Percentiles rank a stretch among this genome's conserved stretches.
Evolutionary conservation across 495 filamentous ascomycete species (phyloP).

Genomic region (Penicillium maclennaniae): DNA sequence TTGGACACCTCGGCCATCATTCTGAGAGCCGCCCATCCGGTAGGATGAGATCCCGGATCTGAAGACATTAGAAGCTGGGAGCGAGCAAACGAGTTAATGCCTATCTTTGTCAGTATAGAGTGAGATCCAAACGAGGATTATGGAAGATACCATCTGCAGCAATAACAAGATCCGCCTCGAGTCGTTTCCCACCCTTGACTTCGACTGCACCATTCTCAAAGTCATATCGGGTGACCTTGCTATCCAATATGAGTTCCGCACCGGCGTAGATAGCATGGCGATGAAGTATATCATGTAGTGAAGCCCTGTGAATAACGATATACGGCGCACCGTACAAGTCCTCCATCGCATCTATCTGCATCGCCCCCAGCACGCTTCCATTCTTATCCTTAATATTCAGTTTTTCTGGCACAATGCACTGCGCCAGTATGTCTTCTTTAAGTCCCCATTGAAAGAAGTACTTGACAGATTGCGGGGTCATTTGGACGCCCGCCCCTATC

Average conservation of each 20-base stretch:
- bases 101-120: neutral
- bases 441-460: slow-evolving; percentile 5
- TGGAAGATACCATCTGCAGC: neutral
- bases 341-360: slow-evolving; percentile 1
- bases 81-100: slow-evolving; percentile 2
- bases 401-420: neutral
- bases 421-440: neutral
- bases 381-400: neutral
- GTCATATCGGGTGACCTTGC: neutral
- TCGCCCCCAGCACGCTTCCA: neutral
- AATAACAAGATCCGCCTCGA: slow-evolving; percentile 3
- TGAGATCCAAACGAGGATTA: neutral
- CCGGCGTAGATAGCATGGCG: slow-evolving; percentile 1
- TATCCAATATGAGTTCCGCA: neutral
- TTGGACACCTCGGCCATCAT: slow-evolving; percentile 9
- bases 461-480: slow-evolving; percentile 3
- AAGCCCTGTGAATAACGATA: slow-evolving; percentile 1
- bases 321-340: slow-evolving; percentile 2
- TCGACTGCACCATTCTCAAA: slow-evolving; percentile 1
- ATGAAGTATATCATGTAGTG: slow-evolving; percentile 1
- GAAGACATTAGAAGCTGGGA: neutral
- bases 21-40: slow-evolving; percentile 8
- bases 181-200: neutral
- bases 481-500: slow-evolving; percentile 4
- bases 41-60: slow-evolving; percentile 1